phyloP scores from a whole-genome alignment of 1,139 yeast genomes.

The Kluyveromyces sp. region DNA sequence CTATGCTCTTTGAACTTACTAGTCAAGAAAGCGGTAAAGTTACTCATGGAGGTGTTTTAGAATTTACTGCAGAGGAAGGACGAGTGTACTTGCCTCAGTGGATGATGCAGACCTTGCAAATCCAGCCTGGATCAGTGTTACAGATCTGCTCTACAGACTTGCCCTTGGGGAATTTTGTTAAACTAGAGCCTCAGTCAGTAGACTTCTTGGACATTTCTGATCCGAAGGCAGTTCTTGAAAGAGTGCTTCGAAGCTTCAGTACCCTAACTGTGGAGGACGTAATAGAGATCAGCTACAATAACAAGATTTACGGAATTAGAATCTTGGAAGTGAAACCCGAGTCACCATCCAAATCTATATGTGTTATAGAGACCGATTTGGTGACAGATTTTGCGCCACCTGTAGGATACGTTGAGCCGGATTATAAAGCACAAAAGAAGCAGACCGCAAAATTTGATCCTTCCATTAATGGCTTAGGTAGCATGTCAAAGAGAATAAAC shows the following conservation, averaged over 20 bases:
- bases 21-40: conserved; percentile 53
- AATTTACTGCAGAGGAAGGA: conserved; percentile 96
- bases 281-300: conserved; percentile 80
- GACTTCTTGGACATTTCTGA: conserved; percentile 91
- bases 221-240: conserved; percentile 94
- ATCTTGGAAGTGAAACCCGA: conserved; percentile 88
- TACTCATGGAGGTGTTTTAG: conserved; percentile 92
- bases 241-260: conserved; percentile 81
- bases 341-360: conserved; percentile 54
- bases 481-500: conserved; percentile 74
- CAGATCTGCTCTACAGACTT: conserved; percentile 72
- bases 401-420: conserved; percentile 94
- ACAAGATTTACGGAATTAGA: conserved; percentile 68
- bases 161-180: conserved; percentile 81
- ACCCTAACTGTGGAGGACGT: conserved; percentile 81
- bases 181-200: conserved; percentile 89
- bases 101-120: conserved; percentile 79
- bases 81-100: conserved; percentile 91
- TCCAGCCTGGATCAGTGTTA: conserved; percentile 73
- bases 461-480: conserved; percentile 41
- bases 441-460: conserved; percentile 31
- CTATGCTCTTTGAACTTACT: conserved; percentile 82
- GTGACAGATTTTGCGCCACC: conserved; percentile 99
- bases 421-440: conserved; percentile 35
- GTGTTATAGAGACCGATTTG: conserved; percentile 94